Base-by-base conservation (phyloP, 2,329 filamentous ascomycete genomes). In the Aspergillus oerlinghausenensis region DNA sequence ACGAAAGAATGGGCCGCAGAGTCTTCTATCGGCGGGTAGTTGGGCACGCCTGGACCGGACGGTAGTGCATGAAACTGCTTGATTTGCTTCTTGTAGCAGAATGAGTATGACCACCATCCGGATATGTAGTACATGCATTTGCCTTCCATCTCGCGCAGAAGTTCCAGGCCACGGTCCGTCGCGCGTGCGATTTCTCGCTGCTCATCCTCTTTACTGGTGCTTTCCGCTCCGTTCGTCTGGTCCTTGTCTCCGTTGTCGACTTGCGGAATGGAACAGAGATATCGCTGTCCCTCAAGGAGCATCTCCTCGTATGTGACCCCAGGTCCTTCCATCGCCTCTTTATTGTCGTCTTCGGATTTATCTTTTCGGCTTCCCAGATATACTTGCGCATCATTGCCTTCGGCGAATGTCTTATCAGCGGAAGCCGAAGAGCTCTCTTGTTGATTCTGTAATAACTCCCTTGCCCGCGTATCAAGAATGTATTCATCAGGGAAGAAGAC, bases 41-140 rank as follows among this genome's bases (percentile, higher is more conserved):
- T 74, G 1, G 84, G 83, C 10, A 88, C 84, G 3, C 87, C 86
- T 58, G 86, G 85, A 48, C 84, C 82, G 2, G 85, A 85, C 0
- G 90, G 84, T 57, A 93, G 77, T 48, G 91, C 90, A 72, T 97
- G 92, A 74, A 95, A 97, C 74, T 97, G 92, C 67, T 90, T 88
- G 60, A 97, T 87, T 61, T 93, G 86, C 60, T 87, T 83, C 69
- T 90, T 90, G 76, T 96, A 94, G 79, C 92, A 97, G 73, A 96
- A 96, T 65, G 88, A 89, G 75, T 97, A 97, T 69, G 89, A 94
- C 92, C 92, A 97, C 92, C 92, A 97, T 0, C 92, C 92, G 1
- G 86, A 89, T 62, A 92, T 77, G 71, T 85, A 89, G 77, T 93
- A 96, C 61, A 97, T 83, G 73, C 92, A 97, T 51, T 83, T 82